These are phyloP conservation scores for Rhizoclosmatium hyalinum DNA, from an alignment of 371 early-diverging fungal species.

Conservation along the genomic window DNA sequence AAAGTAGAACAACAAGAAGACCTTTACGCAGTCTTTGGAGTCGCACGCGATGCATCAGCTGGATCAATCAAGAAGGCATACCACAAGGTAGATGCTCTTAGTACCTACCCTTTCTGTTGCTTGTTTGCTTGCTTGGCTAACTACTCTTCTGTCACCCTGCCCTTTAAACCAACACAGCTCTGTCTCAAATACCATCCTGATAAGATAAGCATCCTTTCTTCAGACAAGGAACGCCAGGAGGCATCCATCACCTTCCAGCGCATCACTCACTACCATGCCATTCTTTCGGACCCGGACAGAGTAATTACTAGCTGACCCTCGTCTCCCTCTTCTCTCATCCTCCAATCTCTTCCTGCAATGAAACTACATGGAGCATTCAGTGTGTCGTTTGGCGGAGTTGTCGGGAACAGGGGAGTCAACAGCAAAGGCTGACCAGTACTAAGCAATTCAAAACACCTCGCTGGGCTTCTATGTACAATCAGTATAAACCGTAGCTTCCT, in stretches of 20 bases:
- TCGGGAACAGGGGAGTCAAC: no score
- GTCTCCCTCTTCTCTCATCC: neutral
- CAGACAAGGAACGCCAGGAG: constrained; percentile 34
- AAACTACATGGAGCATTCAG: no score
- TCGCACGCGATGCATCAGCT: constrained; percentile 32
- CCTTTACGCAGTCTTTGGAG: constrained; percentile 37
- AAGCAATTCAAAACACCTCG: no score
- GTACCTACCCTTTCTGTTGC: neutral
- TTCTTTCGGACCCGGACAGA: constrained; percentile 77
- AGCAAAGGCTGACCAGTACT: no score
- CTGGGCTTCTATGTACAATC: no score
- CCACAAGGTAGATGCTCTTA: constrained; percentile 23
- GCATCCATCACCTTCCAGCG: constrained; percentile 74
- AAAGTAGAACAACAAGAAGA: constrained; percentile 16
- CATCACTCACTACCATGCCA: constrained; percentile 82
- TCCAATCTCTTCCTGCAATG: neutral
- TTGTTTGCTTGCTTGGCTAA: neutral
- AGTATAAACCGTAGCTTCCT: no score
- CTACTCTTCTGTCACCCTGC: neutral
- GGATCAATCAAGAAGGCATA: constrained; percentile 47
- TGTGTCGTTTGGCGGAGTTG: no score
- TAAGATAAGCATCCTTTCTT: constrained; percentile 36
- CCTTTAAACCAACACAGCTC: constrained; percentile 11
- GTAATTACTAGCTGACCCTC: neutral
- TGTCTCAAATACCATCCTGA: constrained; percentile 52